These are phyloP conservation scores for Solanum rostratum DNA, from an alignment of 257 asterid species.

Conservation along the genomic window DNA sequence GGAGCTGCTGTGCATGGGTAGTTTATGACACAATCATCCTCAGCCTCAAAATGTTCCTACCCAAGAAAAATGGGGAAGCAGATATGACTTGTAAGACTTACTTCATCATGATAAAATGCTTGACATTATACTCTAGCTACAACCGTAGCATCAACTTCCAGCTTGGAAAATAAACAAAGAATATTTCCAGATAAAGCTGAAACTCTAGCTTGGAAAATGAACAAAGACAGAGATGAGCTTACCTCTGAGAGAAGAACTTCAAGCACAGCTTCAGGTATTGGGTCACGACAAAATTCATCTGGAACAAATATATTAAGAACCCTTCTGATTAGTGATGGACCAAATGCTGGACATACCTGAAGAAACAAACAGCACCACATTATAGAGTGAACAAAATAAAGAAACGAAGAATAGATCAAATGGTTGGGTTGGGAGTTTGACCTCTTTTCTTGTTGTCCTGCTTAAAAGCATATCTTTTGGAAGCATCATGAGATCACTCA, in stretches of 20 bases:
- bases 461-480: conserved; percentile 79
- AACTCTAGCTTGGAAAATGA: neutral
- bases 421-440: conserved; percentile 3
- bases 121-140: neutral
- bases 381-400: neutral
- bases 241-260: conserved; percentile 67
- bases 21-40: conserved; percentile 31
- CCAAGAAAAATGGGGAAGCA: neutral
- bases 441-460: conserved; percentile 66
- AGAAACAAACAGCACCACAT: conserved; percentile 2
- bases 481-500: conserved; percentile 95
- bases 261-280: conserved; percentile 51
- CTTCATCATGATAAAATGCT: neutral
- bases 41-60: conserved; percentile 37
- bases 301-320: conserved; percentile 56
- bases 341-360: conserved; percentile 68
- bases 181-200: neutral
- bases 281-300: conserved; percentile 77
- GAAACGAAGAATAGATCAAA: neutral
- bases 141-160: neutral
- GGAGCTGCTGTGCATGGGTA: conserved; percentile 61
- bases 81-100: neutral
- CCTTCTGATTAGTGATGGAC: conserved; percentile 48
- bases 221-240: conserved; percentile 1
- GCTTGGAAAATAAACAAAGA: neutral